Conservation (phyloP, 345 rosid genomes). For the Carallia pectinifolia region DNA sequence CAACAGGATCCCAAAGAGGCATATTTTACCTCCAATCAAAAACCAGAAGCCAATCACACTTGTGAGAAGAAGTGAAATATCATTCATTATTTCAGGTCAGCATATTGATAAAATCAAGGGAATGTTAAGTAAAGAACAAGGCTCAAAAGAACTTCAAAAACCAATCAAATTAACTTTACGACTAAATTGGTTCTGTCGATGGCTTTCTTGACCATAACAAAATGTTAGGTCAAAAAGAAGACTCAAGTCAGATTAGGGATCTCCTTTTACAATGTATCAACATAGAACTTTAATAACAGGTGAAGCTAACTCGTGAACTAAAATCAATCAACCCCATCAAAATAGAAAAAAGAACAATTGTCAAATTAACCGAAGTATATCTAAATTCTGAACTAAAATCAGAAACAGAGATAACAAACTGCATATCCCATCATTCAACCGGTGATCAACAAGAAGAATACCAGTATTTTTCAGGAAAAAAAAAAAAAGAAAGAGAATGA, state of each 20-base stretch:
- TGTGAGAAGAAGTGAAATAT: too few relatives aligned
- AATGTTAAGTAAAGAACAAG: too few relatives aligned
- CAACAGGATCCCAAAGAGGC: too few relatives aligned
- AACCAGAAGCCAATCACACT: too few relatives aligned
- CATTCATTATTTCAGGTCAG: too few relatives aligned
- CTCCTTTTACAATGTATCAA: constrained; percentile 26
- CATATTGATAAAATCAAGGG: too few relatives aligned
- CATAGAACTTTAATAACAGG: constrained; percentile 13
- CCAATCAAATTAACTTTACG: too few relatives aligned
- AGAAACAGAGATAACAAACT: constrained; percentile 11
- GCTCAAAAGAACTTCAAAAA: too few relatives aligned
- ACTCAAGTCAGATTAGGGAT: constrained; percentile 39
- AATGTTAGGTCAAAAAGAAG: constrained; percentile 11
- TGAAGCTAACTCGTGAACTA: not conserved
- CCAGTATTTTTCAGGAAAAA: constrained; percentile 10
- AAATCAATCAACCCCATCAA: not conserved
- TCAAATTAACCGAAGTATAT: constrained; percentile 9
- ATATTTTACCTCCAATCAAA: too few relatives aligned
- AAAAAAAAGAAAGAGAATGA: not conserved
- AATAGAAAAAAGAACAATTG: too few relatives aligned
- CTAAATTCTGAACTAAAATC: constrained; percentile 17
- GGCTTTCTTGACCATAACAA: constrained; percentile 3
- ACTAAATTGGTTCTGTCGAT: too few relatives aligned
- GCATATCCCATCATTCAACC: constrained; percentile 8
- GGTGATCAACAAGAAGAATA: constrained; percentile 18